Base-by-base conservation (phyloP, 257 asterid genomes). In the Nicotiana noctiflora region DNA sequence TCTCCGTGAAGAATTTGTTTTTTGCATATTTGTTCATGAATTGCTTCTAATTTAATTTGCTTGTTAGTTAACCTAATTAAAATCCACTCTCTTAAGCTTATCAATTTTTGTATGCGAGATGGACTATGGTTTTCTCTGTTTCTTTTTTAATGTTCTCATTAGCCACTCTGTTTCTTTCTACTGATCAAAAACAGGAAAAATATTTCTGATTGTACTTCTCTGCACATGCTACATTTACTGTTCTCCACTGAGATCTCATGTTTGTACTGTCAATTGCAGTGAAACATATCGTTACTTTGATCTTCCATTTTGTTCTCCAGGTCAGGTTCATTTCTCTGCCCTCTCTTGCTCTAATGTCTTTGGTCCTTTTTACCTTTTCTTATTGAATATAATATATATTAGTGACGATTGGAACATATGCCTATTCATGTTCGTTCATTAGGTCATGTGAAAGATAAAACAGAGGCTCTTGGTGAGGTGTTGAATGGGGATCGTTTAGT, bases 271-370 rank as follows among this genome's bases (percentile, higher is more conserved):
- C 75, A 29, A 17, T 83, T 86, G 82, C 84, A 89, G 92, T 80
- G 92, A 89, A 82, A 89, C 90, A 46, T 87, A 89, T 56, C 88
- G 92, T 21, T 89, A 81, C 53, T 89, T 89, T 21, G 92, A 89
- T 76, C 92, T 89, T 77, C 92, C 92, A 18, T 89, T 89, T 81
- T 89, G 92, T 81, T 63, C 82, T 52, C 90, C 92, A 84, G 92
- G 92, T 87, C 29, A 79, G 76, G 19, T 3, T 79, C 64, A 79
- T 79, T 55, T 62, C 61, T 27, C 46, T 21, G 49, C 44, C 46
- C 29, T 79, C 27, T 79, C 17, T 34, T 44, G 34, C 37, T 27
- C 49, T 59, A n/a, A 57, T 57, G 34, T 56, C 21, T 53, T 12
- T 21, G 67, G 34, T 23, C 32, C 34, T n/a, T 77, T 77, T 57